phyloP scores from a whole-genome alignment of 257 asterid species.

The Jasminum sambac region DNA sequence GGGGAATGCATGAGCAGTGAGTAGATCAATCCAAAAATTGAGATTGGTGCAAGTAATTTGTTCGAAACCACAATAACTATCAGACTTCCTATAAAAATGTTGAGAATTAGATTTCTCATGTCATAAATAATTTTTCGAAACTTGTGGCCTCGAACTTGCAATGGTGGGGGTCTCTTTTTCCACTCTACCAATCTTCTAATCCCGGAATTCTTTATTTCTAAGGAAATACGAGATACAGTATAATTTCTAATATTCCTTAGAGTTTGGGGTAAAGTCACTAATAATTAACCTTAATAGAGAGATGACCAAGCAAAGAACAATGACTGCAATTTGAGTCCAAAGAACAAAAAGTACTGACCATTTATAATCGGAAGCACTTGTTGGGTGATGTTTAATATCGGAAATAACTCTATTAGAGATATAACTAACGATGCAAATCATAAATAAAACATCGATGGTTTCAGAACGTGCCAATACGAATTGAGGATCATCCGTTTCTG shows the following conservation, averaged over 20 bases:
- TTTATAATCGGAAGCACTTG: neutral
- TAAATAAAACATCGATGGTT: neutral
- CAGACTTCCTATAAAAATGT: too few relatives aligned
- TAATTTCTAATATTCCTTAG: neutral
- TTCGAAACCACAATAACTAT: too few relatives aligned
- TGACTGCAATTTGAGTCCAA: neutral
- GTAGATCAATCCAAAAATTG: too few relatives aligned
- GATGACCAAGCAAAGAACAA: neutral
- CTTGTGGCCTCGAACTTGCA: neutral
- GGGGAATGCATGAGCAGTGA: too few relatives aligned
- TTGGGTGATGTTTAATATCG: neutral
- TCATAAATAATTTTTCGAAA: neutral
- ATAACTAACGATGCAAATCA: neutral
- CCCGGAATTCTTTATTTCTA: neutral
- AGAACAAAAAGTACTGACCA: neutral
- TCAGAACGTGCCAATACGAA: conserved; percentile 11
- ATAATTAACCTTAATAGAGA: neutral
- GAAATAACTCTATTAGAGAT: neutral
- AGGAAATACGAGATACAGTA: too few relatives aligned
- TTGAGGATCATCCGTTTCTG: neutral
- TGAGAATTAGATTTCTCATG: too few relatives aligned
- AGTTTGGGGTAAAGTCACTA: too few relatives aligned
- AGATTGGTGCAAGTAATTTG: too few relatives aligned
- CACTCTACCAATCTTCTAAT: neutral
- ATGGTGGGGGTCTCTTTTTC: too few relatives aligned